phyloP scores from a whole-genome alignment of 257 asterid genomes.

The Penstemon barbatus region DNA sequence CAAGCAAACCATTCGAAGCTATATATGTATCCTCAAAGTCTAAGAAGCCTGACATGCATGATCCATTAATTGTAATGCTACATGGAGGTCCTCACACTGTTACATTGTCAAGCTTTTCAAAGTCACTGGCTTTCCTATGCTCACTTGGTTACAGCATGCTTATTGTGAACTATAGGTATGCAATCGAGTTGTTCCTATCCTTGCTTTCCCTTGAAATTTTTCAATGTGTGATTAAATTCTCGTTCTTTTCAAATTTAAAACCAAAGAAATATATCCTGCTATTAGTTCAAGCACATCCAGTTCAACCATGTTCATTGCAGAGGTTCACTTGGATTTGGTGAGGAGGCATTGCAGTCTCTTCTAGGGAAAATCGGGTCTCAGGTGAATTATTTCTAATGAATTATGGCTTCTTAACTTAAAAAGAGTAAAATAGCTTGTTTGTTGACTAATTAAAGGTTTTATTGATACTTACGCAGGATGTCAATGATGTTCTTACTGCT shows the following conservation, averaged over 20 bases:
- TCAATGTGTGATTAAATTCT: too few relatives aligned
- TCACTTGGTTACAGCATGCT: constrained; percentile 89
- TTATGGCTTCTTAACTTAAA: background rate
- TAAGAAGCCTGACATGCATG: constrained; percentile 40
- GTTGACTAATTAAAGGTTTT: constrained; percentile 3
- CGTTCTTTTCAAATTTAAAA: background rate
- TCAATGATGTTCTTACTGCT: constrained; percentile 80
- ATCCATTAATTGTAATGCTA: constrained; percentile 72
- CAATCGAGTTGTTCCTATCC: background rate
- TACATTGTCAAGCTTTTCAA: constrained; percentile 67
- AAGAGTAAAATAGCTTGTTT: constrained; percentile 4
- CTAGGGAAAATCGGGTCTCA: constrained; percentile 92
- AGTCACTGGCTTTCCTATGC: constrained; percentile 72
- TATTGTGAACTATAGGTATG: constrained; percentile 81
- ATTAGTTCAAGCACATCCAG: background rate
- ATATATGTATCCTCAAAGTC: constrained; percentile 78
- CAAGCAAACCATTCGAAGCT: constrained; percentile 78
- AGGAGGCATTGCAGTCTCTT: constrained; percentile 98
- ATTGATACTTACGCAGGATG: constrained; percentile 59
- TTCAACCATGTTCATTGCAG: constrained; percentile 41
- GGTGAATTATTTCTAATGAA: constrained; percentile 34
- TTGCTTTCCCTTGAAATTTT: background rate
- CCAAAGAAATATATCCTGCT: constrained; percentile 6
- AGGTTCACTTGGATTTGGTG: constrained; percentile 97
- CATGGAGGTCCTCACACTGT: constrained; percentile 94